Evolutionary conservation across 1,139 yeast genomes (phyloP).

Genomic region (Schwanniomyces etchellsii): DNA sequence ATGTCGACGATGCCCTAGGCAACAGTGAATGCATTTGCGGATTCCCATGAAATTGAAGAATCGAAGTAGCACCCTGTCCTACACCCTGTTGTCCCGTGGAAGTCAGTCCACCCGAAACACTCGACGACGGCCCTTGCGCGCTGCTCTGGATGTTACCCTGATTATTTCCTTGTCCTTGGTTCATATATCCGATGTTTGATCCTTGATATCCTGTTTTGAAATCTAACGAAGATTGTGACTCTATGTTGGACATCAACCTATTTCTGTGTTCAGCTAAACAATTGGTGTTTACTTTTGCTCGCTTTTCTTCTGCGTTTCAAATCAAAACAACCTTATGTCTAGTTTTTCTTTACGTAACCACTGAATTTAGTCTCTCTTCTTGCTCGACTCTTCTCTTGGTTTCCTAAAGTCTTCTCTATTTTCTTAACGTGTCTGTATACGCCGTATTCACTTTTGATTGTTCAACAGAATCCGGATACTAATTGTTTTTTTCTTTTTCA

Average conservation of each 20-base stretch:
- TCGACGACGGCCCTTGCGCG: neutral
- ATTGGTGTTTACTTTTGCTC: neutral
- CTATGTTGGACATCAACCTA: constrained; percentile 7
- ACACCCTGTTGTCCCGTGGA: constrained; percentile 4
- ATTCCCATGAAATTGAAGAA: constrained; percentile 1
- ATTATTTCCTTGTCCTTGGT: constrained; percentile 2
- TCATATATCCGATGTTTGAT: constrained; percentile 2
- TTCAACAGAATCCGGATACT: no score
- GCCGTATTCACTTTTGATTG: no score
- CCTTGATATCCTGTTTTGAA: constrained; percentile 7
- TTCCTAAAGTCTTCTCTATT: no score
- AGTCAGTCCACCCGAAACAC: neutral
- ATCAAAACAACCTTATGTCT: constrained; percentile 1
- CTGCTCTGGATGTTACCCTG: neutral
- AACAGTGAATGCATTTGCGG: constrained; percentile 5
- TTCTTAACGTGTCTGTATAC: no score
- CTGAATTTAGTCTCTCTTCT: neutral
- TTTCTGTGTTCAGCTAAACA: neutral
- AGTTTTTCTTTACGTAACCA: neutral
- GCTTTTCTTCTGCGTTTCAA: neutral
- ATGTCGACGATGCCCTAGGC: constrained; percentile 7
- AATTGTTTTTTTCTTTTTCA: no score
- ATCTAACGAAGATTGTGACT: constrained; percentile 7
- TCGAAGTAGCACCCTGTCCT: constrained; percentile 5
- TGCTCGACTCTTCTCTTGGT: no score